A percentile compares a stretch with the other conserved stretches of the same genome.
phyloP scores from a whole-genome alignment of 768 basidiomycete species.

The Rhizopogon vinicolor region DNA sequence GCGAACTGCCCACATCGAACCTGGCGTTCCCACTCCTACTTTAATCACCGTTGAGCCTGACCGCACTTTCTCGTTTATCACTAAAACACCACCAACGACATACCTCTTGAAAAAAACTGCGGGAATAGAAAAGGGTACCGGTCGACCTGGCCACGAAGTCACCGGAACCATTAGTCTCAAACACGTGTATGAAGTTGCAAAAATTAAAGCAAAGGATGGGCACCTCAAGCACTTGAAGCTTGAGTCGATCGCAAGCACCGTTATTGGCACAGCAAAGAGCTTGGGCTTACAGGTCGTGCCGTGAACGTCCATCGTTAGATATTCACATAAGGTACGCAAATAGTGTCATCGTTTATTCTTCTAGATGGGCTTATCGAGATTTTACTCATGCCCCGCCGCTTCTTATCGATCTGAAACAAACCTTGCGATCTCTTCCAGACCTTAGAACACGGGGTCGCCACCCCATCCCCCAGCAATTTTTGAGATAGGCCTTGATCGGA shows the following conservation, averaged over 20 bases:
- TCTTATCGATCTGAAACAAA: constrained; percentile 23
- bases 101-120: constrained; percentile 91
- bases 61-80: constrained; percentile 89
- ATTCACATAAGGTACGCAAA: constrained; percentile 20
- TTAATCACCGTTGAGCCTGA: constrained; percentile 91
- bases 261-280: constrained; percentile 85
- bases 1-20: constrained; percentile 82
- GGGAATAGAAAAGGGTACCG: constrained; percentile 87
- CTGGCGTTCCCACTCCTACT: constrained; percentile 88
- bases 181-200: constrained; percentile 98
- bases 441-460: constrained; percentile 6
- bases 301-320: constrained; percentile 35
- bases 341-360: background rate
- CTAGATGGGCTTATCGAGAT: constrained; percentile 5
- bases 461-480: constrained; percentile 5
- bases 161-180: constrained; percentile 87
- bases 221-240: constrained; percentile 83
- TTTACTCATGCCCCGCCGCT: constrained; percentile 12
- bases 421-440: constrained; percentile 6
- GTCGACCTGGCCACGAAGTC: constrained; percentile 72
- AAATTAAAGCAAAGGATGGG: constrained; percentile 90
- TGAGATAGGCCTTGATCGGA: constrained; percentile 21
- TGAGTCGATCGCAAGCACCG: constrained; percentile 83
- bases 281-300: constrained; percentile 89
- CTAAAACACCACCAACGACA: constrained; percentile 85